Evolutionary conservation across 306 rosid genomes (phyloP), one percentile per base, ranked within the genome.

Genomic region (Boehmeria nivea): DNA sequence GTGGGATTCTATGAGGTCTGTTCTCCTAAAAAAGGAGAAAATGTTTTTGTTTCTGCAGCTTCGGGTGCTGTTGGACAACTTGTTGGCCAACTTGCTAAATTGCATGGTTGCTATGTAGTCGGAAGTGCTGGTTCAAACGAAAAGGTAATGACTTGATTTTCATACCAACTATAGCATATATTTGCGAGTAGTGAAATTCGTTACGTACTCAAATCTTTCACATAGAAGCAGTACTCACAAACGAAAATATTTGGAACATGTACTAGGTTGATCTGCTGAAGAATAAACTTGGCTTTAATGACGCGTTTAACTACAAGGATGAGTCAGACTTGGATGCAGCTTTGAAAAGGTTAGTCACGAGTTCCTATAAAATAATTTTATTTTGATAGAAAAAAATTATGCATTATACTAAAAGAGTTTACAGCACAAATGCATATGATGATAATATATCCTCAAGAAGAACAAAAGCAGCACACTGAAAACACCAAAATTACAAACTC

Each of bases 281-380:
- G 74, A 62, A 58, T 43, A 70, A 78, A 66, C 84, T 78, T 50
- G 80, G 80, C 24, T 78, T 70, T 26, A 67, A 78, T 47, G 80
- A 76, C 20, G 94, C 86, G 18, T 79, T 85, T 67, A 79, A 85
- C 70, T 85, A 81, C 66, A 85, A 81, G 76, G 76, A 78, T 61
- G 88, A 76, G 72, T 46, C 57, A 11, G 73, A 85, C 69, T 65
- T 85, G 48, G 44, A 61, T 56, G 81, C 82, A 14, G 69, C 89
- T 37, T 48, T 85, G 62, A 74, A 82, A 66, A 78, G 86, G 88
- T 76, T 45, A 57, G 60, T 51, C 45, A 34, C 38, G 38, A 11
- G 11, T 33, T 33, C 38, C 38, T n/a, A n/a, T n/a, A n/a, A n/a
- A n/a, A n/a, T n/a, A n/a, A n/a, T n/a, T n/a, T n/a, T n/a, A n/a